These are phyloP conservation scores for Talaromyces islandicus DNA, from an alignment of 2,329 filamentous ascomycete species.

Conservation along the genomic window DNA sequence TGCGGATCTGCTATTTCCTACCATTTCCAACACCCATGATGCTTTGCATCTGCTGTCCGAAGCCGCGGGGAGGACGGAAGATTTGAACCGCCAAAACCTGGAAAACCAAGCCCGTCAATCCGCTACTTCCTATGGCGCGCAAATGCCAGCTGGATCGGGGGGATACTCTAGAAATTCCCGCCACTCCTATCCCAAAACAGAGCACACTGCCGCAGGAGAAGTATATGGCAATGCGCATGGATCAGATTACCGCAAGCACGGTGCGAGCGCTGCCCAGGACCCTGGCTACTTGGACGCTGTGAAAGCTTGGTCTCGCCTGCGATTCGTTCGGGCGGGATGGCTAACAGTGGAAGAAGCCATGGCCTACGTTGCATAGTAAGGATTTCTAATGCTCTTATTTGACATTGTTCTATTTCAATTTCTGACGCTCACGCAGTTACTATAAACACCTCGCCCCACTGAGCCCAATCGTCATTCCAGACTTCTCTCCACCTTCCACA, in stretches of 20 bases:
- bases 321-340: slow-evolving; percentile 95
- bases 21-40: slow-evolving; percentile 87
- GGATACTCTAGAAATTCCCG: slow-evolving; percentile 24
- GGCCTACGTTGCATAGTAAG: slow-evolving; percentile 85
- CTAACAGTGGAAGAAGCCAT: slow-evolving; percentile 91
- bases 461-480: slow-evolving; percentile 88
- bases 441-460: slow-evolving; percentile 86
- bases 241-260: slow-evolving; percentile 20
- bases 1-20: slow-evolving; percentile 54
- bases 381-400: slow-evolving; percentile 11
- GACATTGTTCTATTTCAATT: slow-evolving; percentile 7
- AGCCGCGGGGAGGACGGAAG: slow-evolving; percentile 56
- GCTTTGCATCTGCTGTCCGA: slow-evolving; percentile 87
- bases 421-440: slow-evolving; percentile 53
- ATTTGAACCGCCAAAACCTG: slow-evolving; percentile 43
- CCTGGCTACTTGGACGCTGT: slow-evolving; percentile 57
- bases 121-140: slow-evolving; percentile 33
- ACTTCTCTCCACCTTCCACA: slow-evolving; percentile 74
- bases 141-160: slow-evolving; percentile 31
- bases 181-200: slow-evolving; percentile 28
- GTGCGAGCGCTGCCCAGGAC: slow-evolving; percentile 27
- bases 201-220: slow-evolving; percentile 42
- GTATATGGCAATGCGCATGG: slow-evolving; percentile 35
- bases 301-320: slow-evolving; percentile 82
- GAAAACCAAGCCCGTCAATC: slow-evolving; percentile 39